Conservation (phyloP, 352 stramenopile species). For the Phytophthora pseudosyringae region DNA sequence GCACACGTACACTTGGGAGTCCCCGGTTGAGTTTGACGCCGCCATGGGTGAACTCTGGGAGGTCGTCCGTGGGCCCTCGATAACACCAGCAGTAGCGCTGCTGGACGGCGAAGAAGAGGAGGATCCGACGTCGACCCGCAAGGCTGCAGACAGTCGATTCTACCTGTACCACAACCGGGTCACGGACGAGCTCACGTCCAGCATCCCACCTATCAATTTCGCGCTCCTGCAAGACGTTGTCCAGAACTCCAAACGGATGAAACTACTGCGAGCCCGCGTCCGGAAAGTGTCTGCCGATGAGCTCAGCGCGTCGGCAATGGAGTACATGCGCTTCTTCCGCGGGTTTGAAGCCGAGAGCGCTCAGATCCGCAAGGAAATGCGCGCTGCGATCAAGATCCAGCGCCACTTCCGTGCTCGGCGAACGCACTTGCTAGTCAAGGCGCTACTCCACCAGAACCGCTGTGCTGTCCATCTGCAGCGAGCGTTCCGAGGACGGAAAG, state of each 20-base stretch:
- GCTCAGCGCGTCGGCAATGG: constrained; percentile 55
- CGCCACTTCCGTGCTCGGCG: constrained; percentile 59
- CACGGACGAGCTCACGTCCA: constrained; percentile 54
- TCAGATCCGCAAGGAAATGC: constrained; percentile 52
- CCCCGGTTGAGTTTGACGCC: constrained; percentile 75
- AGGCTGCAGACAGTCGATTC: constrained; percentile 22
- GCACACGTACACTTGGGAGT: constrained; percentile 57
- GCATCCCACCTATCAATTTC: constrained; percentile 64
- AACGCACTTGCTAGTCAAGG: constrained; percentile 48
- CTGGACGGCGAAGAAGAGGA: constrained; percentile 11
- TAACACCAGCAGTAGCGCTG: background rate
- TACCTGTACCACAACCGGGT: constrained; percentile 76
- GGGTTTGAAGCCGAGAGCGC: constrained; percentile 70
- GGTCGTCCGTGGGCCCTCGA: constrained; percentile 49
- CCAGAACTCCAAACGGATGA: constrained; percentile 71
- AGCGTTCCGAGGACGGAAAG: constrained; percentile 64
- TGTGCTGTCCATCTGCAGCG: constrained; percentile 66
- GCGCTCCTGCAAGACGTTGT: constrained; percentile 72
- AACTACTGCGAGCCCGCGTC: constrained; percentile 64
- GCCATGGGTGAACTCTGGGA: constrained; percentile 66
- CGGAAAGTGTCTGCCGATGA: constrained; percentile 52
- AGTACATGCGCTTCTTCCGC: constrained; percentile 79
- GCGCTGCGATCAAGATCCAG: constrained; percentile 65
- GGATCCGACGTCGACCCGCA: constrained; percentile 1
- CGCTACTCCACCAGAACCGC: constrained; percentile 65